phyloP scores from a whole-genome alignment of 768 basidiomycete species.

The Russula olivacea region DNA sequence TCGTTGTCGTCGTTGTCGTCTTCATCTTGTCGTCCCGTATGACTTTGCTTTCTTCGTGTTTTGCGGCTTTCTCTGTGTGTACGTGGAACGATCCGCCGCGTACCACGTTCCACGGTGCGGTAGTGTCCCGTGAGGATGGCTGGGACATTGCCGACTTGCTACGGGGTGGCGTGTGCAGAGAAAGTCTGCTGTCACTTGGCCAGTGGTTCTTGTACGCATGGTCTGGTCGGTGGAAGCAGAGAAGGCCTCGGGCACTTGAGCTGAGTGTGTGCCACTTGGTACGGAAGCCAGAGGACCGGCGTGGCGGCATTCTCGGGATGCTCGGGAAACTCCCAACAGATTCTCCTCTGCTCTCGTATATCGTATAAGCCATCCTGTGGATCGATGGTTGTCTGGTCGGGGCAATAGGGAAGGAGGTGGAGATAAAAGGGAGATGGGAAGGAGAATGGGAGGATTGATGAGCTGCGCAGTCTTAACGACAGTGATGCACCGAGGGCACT shows the following conservation, averaged over 20 bases:
- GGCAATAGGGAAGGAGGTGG: not conserved
- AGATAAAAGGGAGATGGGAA: not conserved
- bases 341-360: not conserved
- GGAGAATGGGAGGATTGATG: not conserved
- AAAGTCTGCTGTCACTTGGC: not conserved
- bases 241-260: conserved; percentile 8
- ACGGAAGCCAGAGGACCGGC: not conserved
- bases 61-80: not conserved
- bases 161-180: no score
- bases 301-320: not conserved
- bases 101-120: not conserved
- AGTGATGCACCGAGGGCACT: not conserved
- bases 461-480: not conserved
- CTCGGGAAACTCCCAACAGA: not conserved
- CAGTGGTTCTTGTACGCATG: not conserved
- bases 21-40: not conserved
- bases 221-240: not conserved
- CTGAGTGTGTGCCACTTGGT: conserved; percentile 4
- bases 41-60: not conserved
- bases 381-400: not conserved
- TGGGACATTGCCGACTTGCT: not conserved
- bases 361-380: not conserved
- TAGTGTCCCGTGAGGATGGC: not conserved
- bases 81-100: not conserved
- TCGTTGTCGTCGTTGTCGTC: no score